Evolutionary conservation across 2,329 filamentous ascomycete genomes (phyloP), one percentile per base, ranked within the genome.

Genomic region (Aspergillus sclerotialis): DNA sequence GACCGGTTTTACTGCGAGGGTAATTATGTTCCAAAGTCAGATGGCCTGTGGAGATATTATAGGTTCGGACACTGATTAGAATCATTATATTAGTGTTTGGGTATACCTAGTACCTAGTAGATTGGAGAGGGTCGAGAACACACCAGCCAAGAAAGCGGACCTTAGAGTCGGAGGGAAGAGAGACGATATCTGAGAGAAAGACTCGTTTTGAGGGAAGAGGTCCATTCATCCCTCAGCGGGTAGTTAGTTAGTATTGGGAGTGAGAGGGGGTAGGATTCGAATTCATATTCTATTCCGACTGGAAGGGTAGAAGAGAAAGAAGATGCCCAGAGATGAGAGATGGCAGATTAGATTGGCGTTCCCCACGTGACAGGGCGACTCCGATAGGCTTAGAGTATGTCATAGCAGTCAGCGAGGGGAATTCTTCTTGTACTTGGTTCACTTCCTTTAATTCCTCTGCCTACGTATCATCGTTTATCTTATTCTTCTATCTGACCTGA

Each of bases 91-190:
- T n/a, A n/a, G n/a, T n/a, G n/a, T n/a, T n/a, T n/a, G n/a, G n/a
- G n/a, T n/a, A n/a, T n/a, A n/a, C n/a, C n/a, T n/a, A n/a, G n/a
- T n/a, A n/a, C n/a, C n/a, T n/a, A n/a, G n/a, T n/a, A n/a, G n/a
- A n/a, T n/a, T n/a, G n/a, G n/a, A n/a, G n/a, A n/a, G n/a, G 17
- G 28, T 19, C 11, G 16, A 15, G 33, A 21, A 64, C 78, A 65
- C 72, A 94, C 90, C 89, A 95, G 61, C 87, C 89, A 32, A 96
- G 64, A 60, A 96, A 94, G 41, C 90, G 81, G 40, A 95, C 82
- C 65, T 96, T 96, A n/a, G 78, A 75, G 26, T 76, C 75, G 10
- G 65, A 44, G n/a, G 65, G 53, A 31, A 67, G 65, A 32, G 55
- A 53, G 3, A 72, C 65, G 10, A 89, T 63, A 37, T 74, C 67